These are phyloP conservation scores for Zygoascus sp. DNA, from an alignment of 1,139 yeast genomes.

Conservation along the genomic window DNA sequence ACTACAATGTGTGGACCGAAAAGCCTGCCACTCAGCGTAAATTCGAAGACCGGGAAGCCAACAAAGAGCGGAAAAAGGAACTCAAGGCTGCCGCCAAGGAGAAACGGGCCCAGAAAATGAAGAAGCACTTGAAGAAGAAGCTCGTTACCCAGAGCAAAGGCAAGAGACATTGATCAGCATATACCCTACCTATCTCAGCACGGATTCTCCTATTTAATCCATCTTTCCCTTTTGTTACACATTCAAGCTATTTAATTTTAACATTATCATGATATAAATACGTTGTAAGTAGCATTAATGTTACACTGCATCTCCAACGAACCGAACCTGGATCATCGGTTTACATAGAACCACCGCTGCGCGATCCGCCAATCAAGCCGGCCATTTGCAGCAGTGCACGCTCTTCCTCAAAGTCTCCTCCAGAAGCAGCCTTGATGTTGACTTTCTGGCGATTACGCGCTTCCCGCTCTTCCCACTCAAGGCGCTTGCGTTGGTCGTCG, in stretches of 20 bases:
- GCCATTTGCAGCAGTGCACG: constrained; percentile 87
- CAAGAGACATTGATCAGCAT: not conserved
- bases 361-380: constrained; percentile 71
- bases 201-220: not conserved
- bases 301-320: not conserved
- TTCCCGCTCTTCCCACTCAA: constrained; percentile 92
- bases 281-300: not conserved
- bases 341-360: constrained; percentile 58
- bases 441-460: constrained; percentile 73
- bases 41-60: constrained; percentile 77
- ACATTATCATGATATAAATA: not conserved
- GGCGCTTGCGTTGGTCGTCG: constrained; percentile 65
- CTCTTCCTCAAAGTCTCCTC: constrained; percentile 75
- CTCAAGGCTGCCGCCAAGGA: constrained; percentile 82
- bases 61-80: constrained; percentile 77
- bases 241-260: too few species aligned
- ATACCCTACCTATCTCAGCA: too few species aligned
- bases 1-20: constrained; percentile 45
- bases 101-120: constrained; percentile 84
- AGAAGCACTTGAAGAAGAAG: constrained; percentile 79
- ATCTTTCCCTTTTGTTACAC: not conserved
- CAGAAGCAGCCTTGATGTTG: constrained; percentile 79
- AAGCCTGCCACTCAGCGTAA: constrained; percentile 53
- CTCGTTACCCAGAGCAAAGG: constrained; percentile 27
- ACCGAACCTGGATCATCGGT: too few species aligned